These are phyloP conservation scores for Ogataea angusta DNA, from an alignment of 805 yeast genomes.

Conservation along the genomic window DNA sequence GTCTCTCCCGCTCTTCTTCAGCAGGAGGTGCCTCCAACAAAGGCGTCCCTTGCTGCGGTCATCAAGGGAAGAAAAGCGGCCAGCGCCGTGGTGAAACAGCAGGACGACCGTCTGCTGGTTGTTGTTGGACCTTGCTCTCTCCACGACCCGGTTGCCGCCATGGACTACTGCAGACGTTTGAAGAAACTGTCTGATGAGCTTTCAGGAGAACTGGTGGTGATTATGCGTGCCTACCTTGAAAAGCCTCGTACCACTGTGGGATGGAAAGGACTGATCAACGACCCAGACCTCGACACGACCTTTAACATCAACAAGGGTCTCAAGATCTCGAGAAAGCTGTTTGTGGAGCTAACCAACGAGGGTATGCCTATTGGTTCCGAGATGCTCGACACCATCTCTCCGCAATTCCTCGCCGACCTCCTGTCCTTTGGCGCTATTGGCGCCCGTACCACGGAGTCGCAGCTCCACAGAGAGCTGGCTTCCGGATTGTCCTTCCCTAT, in stretches of 20 bases:
- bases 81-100: constrained; percentile 64
- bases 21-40: constrained; percentile 71
- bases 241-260: constrained; percentile 99
- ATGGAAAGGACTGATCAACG: constrained; percentile 97
- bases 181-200: constrained; percentile 66
- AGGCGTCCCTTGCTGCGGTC: constrained; percentile 57
- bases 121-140: constrained; percentile 97
- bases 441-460: constrained; percentile 98
- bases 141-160: constrained; percentile 86
- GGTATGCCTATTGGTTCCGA: constrained; percentile 94
- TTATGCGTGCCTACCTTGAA: constrained; percentile 97
- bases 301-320: constrained; percentile 95
- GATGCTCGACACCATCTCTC: constrained; percentile 97
- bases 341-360: constrained; percentile 70
- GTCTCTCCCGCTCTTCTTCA: constrained; percentile 90
- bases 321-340: constrained; percentile 80
- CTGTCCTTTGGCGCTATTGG: constrained; percentile 97
- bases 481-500: constrained; percentile 98
- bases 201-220: constrained; percentile 69
- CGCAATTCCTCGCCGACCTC: constrained; percentile 89
- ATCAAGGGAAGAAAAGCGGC: constrained; percentile 76
- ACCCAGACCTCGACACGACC: constrained; percentile 89
- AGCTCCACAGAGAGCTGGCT: constrained; percentile 94
- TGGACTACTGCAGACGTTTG: constrained; percentile 77
- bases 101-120: constrained; percentile 80